A percentile compares a stretch with the other conserved stretches of the same genome.
Conservation (phyloP, 164 flowering plant genomes). For the Piper longum region DNA sequence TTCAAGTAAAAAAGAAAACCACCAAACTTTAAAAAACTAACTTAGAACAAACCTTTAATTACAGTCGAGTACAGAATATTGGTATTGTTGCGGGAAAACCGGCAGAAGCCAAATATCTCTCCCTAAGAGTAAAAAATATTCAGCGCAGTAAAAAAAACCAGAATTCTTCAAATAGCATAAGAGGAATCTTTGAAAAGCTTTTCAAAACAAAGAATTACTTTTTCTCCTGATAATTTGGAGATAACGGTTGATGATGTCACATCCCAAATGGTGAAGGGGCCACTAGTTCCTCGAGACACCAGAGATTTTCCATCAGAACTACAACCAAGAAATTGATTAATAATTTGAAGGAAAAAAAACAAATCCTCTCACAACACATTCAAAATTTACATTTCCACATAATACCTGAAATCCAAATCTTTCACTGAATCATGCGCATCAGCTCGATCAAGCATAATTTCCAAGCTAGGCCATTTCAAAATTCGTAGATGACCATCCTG, state of each 20-base stretch:
- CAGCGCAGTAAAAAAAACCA: not conserved
- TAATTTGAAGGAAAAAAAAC: not conserved
- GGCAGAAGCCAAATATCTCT: slow-evolving; percentile 65
- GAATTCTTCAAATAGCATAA: not conserved
- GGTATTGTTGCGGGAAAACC: slow-evolving; percentile 45
- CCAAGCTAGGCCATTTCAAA: slow-evolving; percentile 94
- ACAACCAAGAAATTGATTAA: slow-evolving; percentile 14
- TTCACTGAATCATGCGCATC: slow-evolving; percentile 60
- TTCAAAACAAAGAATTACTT: slow-evolving; percentile 24
- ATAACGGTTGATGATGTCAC: slow-evolving; percentile 31
- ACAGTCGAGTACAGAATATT: slow-evolving; percentile 53
- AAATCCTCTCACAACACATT: not conserved
- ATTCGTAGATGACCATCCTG: slow-evolving; percentile 90
- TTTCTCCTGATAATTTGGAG: slow-evolving; percentile 53
- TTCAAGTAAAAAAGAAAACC: slow-evolving; percentile 1
- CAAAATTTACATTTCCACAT: not conserved
- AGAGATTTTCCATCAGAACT: slow-evolving; percentile 80
- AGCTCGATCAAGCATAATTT: slow-evolving; percentile 39
- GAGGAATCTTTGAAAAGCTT: not conserved
- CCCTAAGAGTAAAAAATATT: slow-evolving; percentile 29
- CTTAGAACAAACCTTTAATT: slow-evolving; percentile 32
- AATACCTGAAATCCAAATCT: slow-evolving; percentile 86
- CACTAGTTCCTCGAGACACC: slow-evolving; percentile 56
- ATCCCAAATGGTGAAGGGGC: slow-evolving; percentile 86
- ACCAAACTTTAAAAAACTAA: not conserved